Percentiles rank a stretch among this genome's conserved stretches.
Conservation (phyloP, 129 eudicot species). For the Kitagawia praeruptora region DNA sequence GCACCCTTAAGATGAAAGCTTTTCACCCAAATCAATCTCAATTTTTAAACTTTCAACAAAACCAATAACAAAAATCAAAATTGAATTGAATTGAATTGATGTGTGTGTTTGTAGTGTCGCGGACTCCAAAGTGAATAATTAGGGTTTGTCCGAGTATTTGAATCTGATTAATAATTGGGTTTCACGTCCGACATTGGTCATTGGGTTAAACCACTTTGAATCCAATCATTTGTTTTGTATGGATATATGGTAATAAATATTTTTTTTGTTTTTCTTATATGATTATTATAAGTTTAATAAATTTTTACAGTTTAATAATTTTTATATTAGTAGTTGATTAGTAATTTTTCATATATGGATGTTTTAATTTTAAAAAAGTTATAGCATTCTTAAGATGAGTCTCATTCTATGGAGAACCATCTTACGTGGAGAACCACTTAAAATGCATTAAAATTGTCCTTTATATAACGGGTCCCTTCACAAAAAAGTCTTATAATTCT, state of each 20-base stretch:
- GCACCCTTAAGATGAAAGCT: not conserved
- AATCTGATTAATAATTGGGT: constrained; percentile 18
- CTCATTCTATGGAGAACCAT: too few species aligned
- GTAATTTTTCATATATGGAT: too few species aligned
- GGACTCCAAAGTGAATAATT: constrained; percentile 35
- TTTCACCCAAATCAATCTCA: constrained; percentile 15
- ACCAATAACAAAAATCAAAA: constrained; percentile 4
- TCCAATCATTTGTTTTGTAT: not conserved
- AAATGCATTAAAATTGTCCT: too few species aligned
- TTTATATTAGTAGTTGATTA: too few species aligned
- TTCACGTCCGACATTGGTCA: constrained; percentile 24
- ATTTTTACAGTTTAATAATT: too few species aligned
- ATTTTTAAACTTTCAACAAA: not conserved
- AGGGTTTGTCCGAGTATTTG: not conserved
- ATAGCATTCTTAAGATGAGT: too few species aligned
- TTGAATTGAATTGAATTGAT: not conserved
- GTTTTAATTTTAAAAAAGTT: too few species aligned
- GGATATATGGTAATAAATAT: not conserved
- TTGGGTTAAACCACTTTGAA: not conserved
- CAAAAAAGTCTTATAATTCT: too few species aligned
- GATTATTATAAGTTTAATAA: too few species aligned
- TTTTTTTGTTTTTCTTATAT: too few species aligned
- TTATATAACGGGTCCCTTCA: too few species aligned
- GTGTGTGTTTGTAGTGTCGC: constrained; percentile 26
- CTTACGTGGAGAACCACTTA: too few species aligned